phyloP scores from a whole-genome alignment of 139 green algal genomes.

The Yamagishiella unicocca region DNA sequence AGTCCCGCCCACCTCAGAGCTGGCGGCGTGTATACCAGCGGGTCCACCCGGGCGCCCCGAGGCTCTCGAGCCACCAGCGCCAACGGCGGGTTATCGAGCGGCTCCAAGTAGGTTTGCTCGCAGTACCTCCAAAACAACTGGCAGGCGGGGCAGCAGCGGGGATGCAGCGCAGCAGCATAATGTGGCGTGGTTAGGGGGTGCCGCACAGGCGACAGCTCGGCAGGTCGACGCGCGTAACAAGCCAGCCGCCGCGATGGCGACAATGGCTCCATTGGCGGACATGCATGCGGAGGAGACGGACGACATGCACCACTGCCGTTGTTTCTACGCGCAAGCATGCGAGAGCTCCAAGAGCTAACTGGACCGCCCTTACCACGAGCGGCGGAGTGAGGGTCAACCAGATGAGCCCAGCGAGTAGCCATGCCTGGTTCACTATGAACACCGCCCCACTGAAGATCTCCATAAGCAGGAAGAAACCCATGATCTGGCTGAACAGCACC shows the following conservation, averaged over 20 bases:
- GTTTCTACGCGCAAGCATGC: too few relatives aligned
- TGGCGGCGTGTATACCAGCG: neutral
- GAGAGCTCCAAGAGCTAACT: too few relatives aligned
- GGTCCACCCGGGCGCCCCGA: neutral
- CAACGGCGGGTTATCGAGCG: neutral
- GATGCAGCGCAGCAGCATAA: too few relatives aligned
- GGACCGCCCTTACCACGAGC: neutral
- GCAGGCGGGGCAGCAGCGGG: too few relatives aligned
- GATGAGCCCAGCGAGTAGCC: neutral
- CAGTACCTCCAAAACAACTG: conserved; percentile 23
- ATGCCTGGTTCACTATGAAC: conserved; percentile 6
- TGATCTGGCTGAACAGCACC: conserved; percentile 22
- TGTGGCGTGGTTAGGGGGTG: too few relatives aligned
- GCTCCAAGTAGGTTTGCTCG: neutral
- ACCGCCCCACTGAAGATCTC: conserved; percentile 24
- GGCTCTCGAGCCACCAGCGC: neutral
- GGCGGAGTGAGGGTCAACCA: neutral
- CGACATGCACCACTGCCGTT: too few relatives aligned
- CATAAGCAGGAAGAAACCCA: conserved; percentile 12
- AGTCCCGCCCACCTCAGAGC: neutral
- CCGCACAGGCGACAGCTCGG: too few relatives aligned
- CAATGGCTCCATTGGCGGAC: too few relatives aligned
- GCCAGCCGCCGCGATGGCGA: too few relatives aligned
- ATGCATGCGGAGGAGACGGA: too few relatives aligned
- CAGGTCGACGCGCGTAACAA: too few relatives aligned